These are phyloP conservation scores for Aspergillus sp. DNA, from an alignment of 2,329 filamentous ascomycete genomes.

Conservation along the genomic window DNA sequence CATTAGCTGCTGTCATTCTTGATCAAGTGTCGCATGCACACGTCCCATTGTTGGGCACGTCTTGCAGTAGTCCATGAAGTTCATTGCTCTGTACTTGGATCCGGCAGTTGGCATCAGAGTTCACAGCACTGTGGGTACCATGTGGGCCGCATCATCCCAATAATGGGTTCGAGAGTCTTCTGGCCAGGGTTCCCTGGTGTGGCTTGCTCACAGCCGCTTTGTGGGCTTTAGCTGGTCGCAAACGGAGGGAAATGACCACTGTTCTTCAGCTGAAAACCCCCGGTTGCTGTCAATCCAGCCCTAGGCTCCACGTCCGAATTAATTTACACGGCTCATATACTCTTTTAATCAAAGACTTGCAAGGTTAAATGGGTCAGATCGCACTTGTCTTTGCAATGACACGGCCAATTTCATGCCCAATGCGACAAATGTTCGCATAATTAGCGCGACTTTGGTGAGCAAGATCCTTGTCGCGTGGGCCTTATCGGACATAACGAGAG, in stretches of 20 bases:
- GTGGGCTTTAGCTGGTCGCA: not conserved
- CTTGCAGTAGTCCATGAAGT: not conserved
- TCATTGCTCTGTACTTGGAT: not conserved
- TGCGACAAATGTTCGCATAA: not conserved
- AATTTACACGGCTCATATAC: too few species aligned
- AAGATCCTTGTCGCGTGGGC: not conserved
- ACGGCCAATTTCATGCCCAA: not conserved
- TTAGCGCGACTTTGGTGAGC: not conserved
- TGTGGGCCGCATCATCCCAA: not conserved
- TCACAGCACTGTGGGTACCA: not conserved
- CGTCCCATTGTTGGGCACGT: not conserved
- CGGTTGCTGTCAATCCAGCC: not conserved
- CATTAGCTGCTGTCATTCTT: too few species aligned
- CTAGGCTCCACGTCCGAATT: not conserved
- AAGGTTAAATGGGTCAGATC: too few species aligned
- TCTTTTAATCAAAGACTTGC: too few species aligned
- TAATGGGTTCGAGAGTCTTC: not conserved
- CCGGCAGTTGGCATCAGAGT: not conserved
- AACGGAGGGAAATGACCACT: too few species aligned
- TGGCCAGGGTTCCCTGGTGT: not conserved
- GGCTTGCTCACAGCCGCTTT: not conserved
- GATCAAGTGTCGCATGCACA: too few species aligned
- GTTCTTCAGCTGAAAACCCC: not conserved
- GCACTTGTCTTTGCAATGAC: too few species aligned
- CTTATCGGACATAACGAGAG: not conserved